Evolutionary conservation across 495 filamentous ascomycete species (phyloP), one percentile per base, ranked within the genome.

Genomic region (Letharia lupina): DNA sequence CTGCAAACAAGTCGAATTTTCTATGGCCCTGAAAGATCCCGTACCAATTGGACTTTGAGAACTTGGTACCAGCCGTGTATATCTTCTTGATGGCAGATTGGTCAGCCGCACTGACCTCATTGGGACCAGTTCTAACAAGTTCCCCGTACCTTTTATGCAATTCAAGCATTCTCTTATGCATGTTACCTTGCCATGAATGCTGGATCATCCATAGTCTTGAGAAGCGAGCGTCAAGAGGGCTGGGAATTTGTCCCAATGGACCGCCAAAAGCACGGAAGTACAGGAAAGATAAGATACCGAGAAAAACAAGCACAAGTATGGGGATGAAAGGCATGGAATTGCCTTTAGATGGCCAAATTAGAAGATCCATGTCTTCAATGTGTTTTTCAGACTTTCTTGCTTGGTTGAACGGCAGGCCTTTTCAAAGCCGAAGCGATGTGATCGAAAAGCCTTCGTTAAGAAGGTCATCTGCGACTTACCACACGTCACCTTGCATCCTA

Each of bases 51-150:
- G 69, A 70, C 52, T 77, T 77, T 13, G 61, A 62, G 67, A 76
- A 76, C 48, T 71, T 73, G 23, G 67, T 70, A 7, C 74, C 74
- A 20, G 73, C 66, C 57, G 71, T 72, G 62, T 76, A 75, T 18
- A 75, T 76, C 23, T 60, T 65, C 60, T 73, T 73, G 52, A 77
- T 73, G 1, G 72, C 75, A n/a, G 59, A 41, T 6, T 68, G 52
- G 63, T 75, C 73, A 50, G 72, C 57, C 4, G 89, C 79, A 72
- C 83, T 86, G 66, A 90, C 67, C 71, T 89, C 86, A 59, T 78
- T 79, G 1, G 87, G 87, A 5, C 77, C 84, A 13, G 89, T 70
- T 6, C 84, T 80, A n/a, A 90, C 74, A n/a, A 90, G 74, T 1
- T 81, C 77, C 3, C 86, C 86, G 37, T 79, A 77, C 48, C 74